Evolutionary conservation across 2,329 filamentous ascomycete genomes (phyloP).

Genomic region (Didymella pomorum): DNA sequence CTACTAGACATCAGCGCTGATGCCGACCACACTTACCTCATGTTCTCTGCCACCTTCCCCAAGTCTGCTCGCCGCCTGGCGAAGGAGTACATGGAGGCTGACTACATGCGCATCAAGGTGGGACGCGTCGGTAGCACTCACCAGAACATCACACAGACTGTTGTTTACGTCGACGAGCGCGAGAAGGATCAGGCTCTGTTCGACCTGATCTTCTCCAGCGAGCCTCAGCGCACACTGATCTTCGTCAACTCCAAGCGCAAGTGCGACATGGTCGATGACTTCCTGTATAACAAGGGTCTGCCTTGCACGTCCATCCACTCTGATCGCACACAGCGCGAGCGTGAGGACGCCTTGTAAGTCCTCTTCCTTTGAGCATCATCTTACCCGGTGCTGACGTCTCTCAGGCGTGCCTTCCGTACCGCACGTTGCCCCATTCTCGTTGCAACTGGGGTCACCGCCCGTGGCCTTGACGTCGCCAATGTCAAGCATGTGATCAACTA

Average conservation of each 20-base stretch:
- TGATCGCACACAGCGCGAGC: slow-evolving; percentile 86
- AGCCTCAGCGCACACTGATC: slow-evolving; percentile 81
- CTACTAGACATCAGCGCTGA: slow-evolving; percentile 76
- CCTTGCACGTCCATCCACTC: slow-evolving; percentile 89
- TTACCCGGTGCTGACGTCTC: slow-evolving; percentile 10
- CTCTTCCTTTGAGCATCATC: too few species aligned
- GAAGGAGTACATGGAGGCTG: slow-evolving; percentile 74
- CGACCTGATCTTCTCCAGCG: slow-evolving; percentile 73
- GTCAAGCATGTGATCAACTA: slow-evolving; percentile 94
- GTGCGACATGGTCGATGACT: slow-evolving; percentile 88
- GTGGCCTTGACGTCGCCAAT: slow-evolving; percentile 87
- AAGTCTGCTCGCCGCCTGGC: slow-evolving; percentile 79
- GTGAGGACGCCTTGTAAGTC: slow-evolving; percentile 83
- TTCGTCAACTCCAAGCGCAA: slow-evolving; percentile 85
- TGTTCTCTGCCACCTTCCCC: slow-evolving; percentile 96
- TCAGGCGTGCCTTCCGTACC: slow-evolving; percentile 75
- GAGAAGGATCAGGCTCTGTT: slow-evolving; percentile 75
- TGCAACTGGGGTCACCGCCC: slow-evolving; percentile 84
- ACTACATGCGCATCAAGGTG: slow-evolving; percentile 82
- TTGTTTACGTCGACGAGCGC: slow-evolving; percentile 71
- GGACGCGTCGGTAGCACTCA: slow-evolving; percentile 87
- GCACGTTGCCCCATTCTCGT: slow-evolving; percentile 81
- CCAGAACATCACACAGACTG: slow-evolving; percentile 78
- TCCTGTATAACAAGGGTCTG: slow-evolving; percentile 77
- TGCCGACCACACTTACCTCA: slow-evolving; percentile 72